Evolutionary conservation across 345 rosid species (phyloP), one percentile per base, ranked within the genome.

Genomic region (Nephelium lappaceum): DNA sequence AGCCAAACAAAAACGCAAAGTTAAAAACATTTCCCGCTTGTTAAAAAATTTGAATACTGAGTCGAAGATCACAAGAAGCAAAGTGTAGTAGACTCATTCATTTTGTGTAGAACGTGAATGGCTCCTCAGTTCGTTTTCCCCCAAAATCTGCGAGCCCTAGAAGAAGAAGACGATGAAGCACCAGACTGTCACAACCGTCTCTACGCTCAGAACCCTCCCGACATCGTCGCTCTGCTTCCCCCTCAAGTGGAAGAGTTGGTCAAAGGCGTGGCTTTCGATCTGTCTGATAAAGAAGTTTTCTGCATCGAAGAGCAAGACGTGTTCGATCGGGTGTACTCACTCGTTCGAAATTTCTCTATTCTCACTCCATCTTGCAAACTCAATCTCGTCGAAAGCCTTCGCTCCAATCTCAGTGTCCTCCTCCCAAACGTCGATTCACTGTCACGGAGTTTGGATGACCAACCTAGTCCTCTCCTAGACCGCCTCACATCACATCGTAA

Each of bases 361-460:
- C 97, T 96, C 67, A 78, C 82, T 11, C 82, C 92, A 23, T 69
- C 91, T 74, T 91, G 88, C 81, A 94, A 96, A 77, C 84, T 85
- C 81, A 89, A 86, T 79, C 86, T 91, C 57, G 89, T 91, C 0
- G 99, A 96, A 84, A 91, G 93, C 77, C 93, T 96, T 5, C 85
- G 99, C 38, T 94, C 98, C 72, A 96, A 96, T 75, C 84, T 96
- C 57, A 91, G 94, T 69, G 98, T 96, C 80, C 97, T 96, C 71
- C 97, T 96, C 57, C 99, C 98, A 9, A 96, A 91, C 78, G 90
- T 96, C 0, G 99, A 94, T 87, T 89, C 93, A 0, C 92, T 94
- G 12, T 87, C 93, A 0, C 85, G 99, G 24, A 78, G 72, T 42
- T 91, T 88, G 76, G 94, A 88, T 25, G 93, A 83, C 66, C 87